These are phyloP conservation scores for Erysimum cheiri DNA, from an alignment of 441 rosid species.

Conservation along the genomic window DNA sequence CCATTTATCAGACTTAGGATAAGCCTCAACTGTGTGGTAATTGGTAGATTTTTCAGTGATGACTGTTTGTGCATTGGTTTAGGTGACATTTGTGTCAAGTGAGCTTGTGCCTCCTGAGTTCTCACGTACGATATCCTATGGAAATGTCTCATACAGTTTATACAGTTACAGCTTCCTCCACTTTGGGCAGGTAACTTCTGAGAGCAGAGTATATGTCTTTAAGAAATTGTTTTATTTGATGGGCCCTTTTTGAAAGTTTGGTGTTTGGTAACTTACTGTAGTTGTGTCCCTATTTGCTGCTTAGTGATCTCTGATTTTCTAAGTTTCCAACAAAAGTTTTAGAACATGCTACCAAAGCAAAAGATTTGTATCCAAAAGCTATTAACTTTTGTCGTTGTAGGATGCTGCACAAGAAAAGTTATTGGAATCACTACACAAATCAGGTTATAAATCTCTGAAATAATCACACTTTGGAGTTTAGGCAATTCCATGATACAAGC, in stretches of 20 bases:
- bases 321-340: background rate
- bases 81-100: conserved; percentile 82
- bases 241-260: background rate
- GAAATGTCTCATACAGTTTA: conserved; percentile 69
- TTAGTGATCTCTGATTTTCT: background rate
- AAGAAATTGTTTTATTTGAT: conserved; percentile 4
- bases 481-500: background rate
- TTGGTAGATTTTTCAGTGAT: conserved; percentile 3
- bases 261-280: background rate
- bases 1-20: background rate
- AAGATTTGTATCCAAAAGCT: background rate
- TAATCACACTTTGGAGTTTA: background rate
- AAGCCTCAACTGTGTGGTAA: conserved; percentile 7
- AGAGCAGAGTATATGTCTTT: conserved; percentile 14
- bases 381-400: conserved; percentile 51
- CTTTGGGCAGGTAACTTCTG: conserved; percentile 72
- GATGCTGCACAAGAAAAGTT: conserved; percentile 75
- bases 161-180: conserved; percentile 93
- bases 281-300: background rate
- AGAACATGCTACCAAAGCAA: background rate
- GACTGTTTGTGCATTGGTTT: conserved; percentile 33
- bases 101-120: conserved; percentile 75
- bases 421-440: conserved; percentile 57
- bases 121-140: conserved; percentile 57
- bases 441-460: conserved; percentile 43